phyloP scores from a whole-genome alignment of 2,329 filamentous ascomycete genomes.

The Didymella sp. region DNA sequence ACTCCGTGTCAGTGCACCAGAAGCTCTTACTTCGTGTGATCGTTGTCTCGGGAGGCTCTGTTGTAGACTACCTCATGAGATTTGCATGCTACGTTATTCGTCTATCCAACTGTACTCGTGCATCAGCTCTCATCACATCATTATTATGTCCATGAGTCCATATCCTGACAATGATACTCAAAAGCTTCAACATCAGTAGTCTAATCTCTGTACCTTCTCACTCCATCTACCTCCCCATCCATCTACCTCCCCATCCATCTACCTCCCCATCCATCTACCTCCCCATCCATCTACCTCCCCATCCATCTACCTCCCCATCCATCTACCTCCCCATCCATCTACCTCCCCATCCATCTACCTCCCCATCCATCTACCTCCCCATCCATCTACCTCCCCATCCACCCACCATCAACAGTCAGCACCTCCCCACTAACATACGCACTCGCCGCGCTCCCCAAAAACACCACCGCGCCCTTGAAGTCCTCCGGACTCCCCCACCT shows the following conservation, averaged over 20 bases:
- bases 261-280: slow-evolving; percentile 92
- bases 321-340: slow-evolving; percentile 60
- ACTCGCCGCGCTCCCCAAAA: slow-evolving; percentile 76
- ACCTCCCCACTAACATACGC: slow-evolving; percentile 83
- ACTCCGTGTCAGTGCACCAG: background rate
- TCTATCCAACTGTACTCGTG: no score
- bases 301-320: background rate
- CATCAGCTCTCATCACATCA: background rate
- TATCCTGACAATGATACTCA: no score
- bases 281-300: slow-evolving; percentile 93
- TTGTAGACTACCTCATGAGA: no score
- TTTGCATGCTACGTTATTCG: no score
- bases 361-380: background rate
- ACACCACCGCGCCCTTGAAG: slow-evolving; percentile 84
- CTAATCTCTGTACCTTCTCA: background rate
- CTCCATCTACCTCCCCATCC: slow-evolving; percentile 77
- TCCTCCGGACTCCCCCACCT: slow-evolving; percentile 85
- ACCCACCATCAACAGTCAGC: slow-evolving; percentile 85
- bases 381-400: slow-evolving; percentile 77
- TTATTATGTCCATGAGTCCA: background rate
- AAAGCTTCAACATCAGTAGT: no score
- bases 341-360: slow-evolving; percentile 56
- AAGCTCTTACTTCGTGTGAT: background rate
- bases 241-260: slow-evolving; percentile 94
- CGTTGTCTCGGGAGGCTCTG: no score